Base-by-base conservation (phyloP, 2,329 filamentous ascomycete genomes). In the Paecilomyces dactylethromorphus region DNA sequence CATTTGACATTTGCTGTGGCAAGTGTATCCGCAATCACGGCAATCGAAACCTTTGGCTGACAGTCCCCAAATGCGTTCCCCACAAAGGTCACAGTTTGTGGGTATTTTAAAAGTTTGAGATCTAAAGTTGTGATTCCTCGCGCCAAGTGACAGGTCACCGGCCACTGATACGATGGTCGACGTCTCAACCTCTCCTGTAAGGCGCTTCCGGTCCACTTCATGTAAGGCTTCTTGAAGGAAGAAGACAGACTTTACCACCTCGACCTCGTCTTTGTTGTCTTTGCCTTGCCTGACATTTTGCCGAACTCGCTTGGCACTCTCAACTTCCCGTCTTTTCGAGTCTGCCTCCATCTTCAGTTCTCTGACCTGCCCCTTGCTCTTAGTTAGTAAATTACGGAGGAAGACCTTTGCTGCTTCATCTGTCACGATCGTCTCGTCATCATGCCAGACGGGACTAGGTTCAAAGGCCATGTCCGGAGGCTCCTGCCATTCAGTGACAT, bases 71-170 rank as follows among this genome's bases (percentile, higher is more conserved):
- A 99, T 96, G 29, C 94, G 86, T 71, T 99, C 94, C 18, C 92
- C 92, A 67, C 94, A 99, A 12, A 97, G 82, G 74, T 99, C 94
- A 77, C 94, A 99, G 72, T 97, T 97, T 3, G 94, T 99, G 0
- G 95, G 95, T 61, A 99, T 96, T 74, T 97, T 97, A 82, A 97
- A 99, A 0, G 94, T 97, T 71, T 97, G 92, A n/a, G 91, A 87
- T 76, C 96, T 96, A 83, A 99, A 99, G 69, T 96, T 94, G 79
- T 99, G 94, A 69, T 92, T 96, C 72, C 91, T 91, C 11, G 92
- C 92, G 18, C 93, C 93, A 21, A 96, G 80, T 1, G 92, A 96
- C 57, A 99, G 84, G 71, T 99, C 94, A 35, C 94, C 94, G 2
- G 97, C 93, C 0, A 87, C 90, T 10, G 87, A 81, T n/a, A 91